Conservation (phyloP, 2,329 filamentous ascomycete species). For the Lachnum nothofagi region DNA sequence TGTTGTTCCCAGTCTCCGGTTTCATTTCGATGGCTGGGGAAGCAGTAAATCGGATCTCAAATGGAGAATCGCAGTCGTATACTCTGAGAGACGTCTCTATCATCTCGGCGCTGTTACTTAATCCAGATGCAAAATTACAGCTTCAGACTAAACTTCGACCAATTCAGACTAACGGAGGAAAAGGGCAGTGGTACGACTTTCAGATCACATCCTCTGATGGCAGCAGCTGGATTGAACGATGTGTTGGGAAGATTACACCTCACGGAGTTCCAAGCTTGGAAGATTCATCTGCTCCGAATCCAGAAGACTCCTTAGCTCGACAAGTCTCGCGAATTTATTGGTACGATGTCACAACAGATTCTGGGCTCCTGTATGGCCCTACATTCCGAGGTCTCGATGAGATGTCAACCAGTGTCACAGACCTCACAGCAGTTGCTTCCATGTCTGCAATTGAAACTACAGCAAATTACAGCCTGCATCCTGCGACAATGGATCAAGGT, state of each 20-base stretch:
- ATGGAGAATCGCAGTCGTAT: neutral
- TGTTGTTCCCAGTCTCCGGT: slow-evolving; percentile 1
- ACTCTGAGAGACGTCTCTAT: neutral
- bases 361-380: neutral
- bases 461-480: slow-evolving; percentile 3
- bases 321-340: neutral
- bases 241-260: neutral
- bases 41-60: neutral
- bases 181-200: slow-evolving; percentile 1
- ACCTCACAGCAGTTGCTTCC: slow-evolving; percentile 1
- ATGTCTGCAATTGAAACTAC: neutral
- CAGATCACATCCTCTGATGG: slow-evolving; percentile 3
- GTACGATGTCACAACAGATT: neutral
- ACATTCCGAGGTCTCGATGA: neutral
- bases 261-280: neutral
- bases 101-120: neutral
- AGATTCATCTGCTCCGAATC: neutral
- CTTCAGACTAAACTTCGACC: neutral
- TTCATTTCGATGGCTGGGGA: slow-evolving; percentile 3
- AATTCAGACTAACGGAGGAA: neutral
- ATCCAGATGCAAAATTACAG: neutral
- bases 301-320: neutral
- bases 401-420: neutral
- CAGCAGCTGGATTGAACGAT: slow-evolving; percentile 1
- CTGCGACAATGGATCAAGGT: slow-evolving; percentile 2